A percentile compares a stretch with the other conserved stretches of the same genome.
Conservation (phyloP, 2,329 filamentous ascomycete genomes). For the Colletotrichum plurivorum region DNA sequence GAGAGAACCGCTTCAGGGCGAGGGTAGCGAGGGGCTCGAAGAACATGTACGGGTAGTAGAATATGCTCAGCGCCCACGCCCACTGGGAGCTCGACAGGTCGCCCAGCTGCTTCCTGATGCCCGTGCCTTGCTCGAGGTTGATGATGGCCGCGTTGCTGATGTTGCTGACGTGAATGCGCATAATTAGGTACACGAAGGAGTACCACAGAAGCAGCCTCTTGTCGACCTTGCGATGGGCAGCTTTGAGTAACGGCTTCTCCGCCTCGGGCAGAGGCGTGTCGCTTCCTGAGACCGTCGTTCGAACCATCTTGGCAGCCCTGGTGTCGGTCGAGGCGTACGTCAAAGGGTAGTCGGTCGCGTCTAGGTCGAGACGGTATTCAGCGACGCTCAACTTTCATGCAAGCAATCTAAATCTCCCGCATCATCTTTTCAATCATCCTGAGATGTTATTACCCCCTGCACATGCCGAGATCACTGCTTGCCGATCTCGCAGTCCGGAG, state of each 20-base stretch:
- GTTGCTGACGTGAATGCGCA: conserved; percentile 46
- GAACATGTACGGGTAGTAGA: conserved; percentile 47
- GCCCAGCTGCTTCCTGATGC: conserved; percentile 45
- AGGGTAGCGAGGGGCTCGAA: conserved; percentile 45
- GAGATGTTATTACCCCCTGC: neutral
- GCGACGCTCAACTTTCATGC: neutral
- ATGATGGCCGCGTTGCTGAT: conserved; percentile 47
- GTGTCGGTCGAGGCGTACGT: neutral
- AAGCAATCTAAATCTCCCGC: neutral
- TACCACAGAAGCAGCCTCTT: conserved; percentile 45
- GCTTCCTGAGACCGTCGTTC: neutral
- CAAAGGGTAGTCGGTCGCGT: neutral
- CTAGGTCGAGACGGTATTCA: too few species aligned
- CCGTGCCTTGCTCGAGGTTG: conserved; percentile 47
- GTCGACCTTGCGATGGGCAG: conserved; percentile 44
- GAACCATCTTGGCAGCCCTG: neutral
- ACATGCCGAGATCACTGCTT: neutral
- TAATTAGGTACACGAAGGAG: conserved; percentile 44
- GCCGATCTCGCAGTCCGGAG: conserved; percentile 4
- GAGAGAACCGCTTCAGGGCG: conserved; percentile 43
- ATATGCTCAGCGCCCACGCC: conserved; percentile 45
- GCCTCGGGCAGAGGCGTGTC: neutral
- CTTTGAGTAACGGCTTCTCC: conserved; percentile 30
- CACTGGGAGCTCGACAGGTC: conserved; percentile 44
- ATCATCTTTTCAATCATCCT: neutral